These are phyloP conservation scores for Ciborinia camelliae DNA, from an alignment of 2,329 filamentous ascomycete genomes.

Conservation along the genomic window DNA sequence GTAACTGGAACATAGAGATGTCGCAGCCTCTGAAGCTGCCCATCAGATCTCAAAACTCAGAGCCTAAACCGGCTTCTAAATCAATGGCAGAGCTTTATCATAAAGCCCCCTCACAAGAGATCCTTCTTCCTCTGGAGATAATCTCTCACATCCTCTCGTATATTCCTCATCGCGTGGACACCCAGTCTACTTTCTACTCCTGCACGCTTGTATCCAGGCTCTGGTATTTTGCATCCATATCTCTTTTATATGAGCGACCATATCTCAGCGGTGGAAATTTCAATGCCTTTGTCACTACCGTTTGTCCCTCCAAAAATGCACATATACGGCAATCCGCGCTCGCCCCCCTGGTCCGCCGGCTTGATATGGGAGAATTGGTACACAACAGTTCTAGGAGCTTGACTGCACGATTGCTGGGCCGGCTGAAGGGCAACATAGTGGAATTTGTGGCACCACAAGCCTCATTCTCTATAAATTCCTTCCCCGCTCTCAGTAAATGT, in stretches of 20 bases:
- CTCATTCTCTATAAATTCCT: slow-evolving; percentile 37
- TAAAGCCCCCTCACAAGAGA: slow-evolving; percentile 24
- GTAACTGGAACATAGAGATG: slow-evolving; percentile 37
- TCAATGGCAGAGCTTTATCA: not conserved
- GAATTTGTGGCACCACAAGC: slow-evolving; percentile 38
- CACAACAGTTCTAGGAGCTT: slow-evolving; percentile 35
- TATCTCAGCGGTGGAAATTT: slow-evolving; percentile 35
- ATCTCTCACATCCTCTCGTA: slow-evolving; percentile 35
- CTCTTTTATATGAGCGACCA: slow-evolving; percentile 33
- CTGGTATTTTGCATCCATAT: slow-evolving; percentile 35
- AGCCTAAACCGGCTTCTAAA: not conserved
- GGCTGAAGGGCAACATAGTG: slow-evolving; percentile 37
- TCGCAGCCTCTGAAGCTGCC: slow-evolving; percentile 28
- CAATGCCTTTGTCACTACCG: slow-evolving; percentile 34
- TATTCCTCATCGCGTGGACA: slow-evolving; percentile 26
- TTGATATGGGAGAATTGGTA: slow-evolving; percentile 38
- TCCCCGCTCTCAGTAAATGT: slow-evolving; percentile 39
- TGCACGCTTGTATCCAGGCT: slow-evolving; percentile 35
- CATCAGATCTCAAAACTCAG: not conserved
- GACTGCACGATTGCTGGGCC: slow-evolving; percentile 36
- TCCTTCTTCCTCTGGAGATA: slow-evolving; percentile 36
- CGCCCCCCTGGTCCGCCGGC: slow-evolving; percentile 31
- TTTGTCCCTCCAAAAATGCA: slow-evolving; percentile 39
- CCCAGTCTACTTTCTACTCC: slow-evolving; percentile 33
- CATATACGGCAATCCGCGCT: slow-evolving; percentile 36